Percentiles rank a stretch among this genome's conserved stretches.
These are phyloP conservation scores for Cystobasidium tubakii DNA, from an alignment of 768 basidiomycete genomes.

Conservation along the genomic window DNA sequence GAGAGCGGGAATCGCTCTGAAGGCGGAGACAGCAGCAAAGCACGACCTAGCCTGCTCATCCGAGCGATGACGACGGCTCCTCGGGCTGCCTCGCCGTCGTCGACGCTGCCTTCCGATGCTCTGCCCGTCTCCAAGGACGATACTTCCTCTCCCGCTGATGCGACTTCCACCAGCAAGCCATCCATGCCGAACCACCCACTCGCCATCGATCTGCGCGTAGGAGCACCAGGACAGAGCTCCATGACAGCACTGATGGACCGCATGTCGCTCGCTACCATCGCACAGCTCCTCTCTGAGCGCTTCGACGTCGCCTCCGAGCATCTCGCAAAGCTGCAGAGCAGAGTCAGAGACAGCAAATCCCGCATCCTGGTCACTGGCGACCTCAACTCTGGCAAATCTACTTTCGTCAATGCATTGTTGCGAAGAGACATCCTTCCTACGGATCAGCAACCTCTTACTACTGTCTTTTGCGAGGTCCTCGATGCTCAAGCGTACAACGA, in stretches of 20 bases:
- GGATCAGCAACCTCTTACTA: slow-evolving; percentile 96
- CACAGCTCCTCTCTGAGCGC: slow-evolving; percentile 81
- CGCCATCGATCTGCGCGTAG: slow-evolving; percentile 86
- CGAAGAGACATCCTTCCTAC: slow-evolving; percentile 88
- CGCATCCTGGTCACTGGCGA: slow-evolving; percentile 97
- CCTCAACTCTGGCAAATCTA: slow-evolving; percentile 96
- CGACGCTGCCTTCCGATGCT: not conserved
- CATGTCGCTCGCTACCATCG: slow-evolving; percentile 86
- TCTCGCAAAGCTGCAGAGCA: slow-evolving; percentile 73
- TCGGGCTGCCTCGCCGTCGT: not conserved
- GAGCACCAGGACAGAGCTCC: slow-evolving; percentile 60
- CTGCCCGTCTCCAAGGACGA: not conserved
- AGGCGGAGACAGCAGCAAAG: slow-evolving; percentile 5
- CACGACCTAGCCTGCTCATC: slow-evolving; percentile 12
- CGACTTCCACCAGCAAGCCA: not conserved
- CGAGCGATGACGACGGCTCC: slow-evolving; percentile 16
- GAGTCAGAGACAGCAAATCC: slow-evolving; percentile 84
- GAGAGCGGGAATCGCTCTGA: slow-evolving; percentile 49
- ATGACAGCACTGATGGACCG: slow-evolving; percentile 65
- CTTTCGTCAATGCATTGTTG: slow-evolving; percentile 91
- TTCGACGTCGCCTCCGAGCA: slow-evolving; percentile 68
- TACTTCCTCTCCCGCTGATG: not conserved
- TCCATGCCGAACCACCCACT: slow-evolving; percentile 62
- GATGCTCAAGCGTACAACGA: slow-evolving; percentile 70
- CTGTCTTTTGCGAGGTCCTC: slow-evolving; percentile 92